A percentile compares a stretch with the other conserved stretches of the same genome.
These are phyloP conservation scores for Thalassia testudinum DNA, from an alignment of 116 monocot species.

Conservation along the genomic window DNA sequence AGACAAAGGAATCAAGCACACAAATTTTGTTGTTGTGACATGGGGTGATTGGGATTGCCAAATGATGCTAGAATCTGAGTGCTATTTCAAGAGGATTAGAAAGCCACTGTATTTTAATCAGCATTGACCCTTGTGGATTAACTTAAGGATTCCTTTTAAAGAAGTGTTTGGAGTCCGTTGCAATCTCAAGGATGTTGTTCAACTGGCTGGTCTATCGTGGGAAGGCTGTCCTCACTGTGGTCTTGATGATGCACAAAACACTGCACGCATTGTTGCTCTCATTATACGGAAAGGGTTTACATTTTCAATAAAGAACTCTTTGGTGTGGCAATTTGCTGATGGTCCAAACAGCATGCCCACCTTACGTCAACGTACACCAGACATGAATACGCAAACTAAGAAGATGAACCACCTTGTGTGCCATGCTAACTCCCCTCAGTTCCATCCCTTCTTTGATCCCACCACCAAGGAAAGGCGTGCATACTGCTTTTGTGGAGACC, in stretches of 20 bases:
- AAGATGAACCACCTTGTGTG: no score
- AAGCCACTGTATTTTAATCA: no score
- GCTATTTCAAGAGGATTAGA: no score
- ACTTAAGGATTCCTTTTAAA: constrained; percentile 82
- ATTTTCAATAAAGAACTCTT: constrained; percentile 69
- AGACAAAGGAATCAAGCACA: no score
- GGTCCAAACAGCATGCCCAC: background rate
- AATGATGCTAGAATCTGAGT: no score
- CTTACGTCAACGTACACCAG: no score
- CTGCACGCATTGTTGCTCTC: constrained; percentile 70
- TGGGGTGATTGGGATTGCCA: no score
- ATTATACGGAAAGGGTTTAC: constrained; percentile 67
- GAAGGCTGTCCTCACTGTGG: constrained; percentile 93
- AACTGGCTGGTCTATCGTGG: constrained; percentile 67
- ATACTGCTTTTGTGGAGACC: constrained; percentile 74
- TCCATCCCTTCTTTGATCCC: constrained; percentile 5
- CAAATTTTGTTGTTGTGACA: no score
- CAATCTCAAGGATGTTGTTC: constrained; percentile 81
- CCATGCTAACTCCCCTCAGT: background rate
- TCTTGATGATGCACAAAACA: constrained; percentile 94
- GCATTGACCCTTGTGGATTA: no score
- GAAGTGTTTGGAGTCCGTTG: constrained; percentile 65
- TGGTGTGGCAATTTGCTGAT: constrained; percentile 18
- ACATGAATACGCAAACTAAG: no score
- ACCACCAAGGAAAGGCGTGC: constrained; percentile 13